A percentile compares a stretch with the other conserved stretches of the same genome.
Conservation (phyloP, 345 rosid species). For the Ailanthus altissimus region DNA sequence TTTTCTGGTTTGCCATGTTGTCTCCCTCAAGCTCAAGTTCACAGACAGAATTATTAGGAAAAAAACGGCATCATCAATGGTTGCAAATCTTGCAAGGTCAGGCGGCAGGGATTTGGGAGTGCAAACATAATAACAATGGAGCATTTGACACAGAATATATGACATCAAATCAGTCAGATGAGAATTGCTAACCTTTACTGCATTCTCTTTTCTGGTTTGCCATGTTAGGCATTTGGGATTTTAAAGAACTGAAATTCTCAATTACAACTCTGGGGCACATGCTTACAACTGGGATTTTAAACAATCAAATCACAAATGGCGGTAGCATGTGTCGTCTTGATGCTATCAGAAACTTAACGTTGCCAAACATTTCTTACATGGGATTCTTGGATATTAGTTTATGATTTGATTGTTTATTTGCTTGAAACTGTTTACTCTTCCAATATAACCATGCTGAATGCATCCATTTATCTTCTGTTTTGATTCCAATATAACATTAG, state of each 20-base stretch:
- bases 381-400: background rate
- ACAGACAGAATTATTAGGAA: slow-evolving; percentile 68
- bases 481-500: too few species aligned
- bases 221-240: slow-evolving; percentile 15
- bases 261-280: slow-evolving; percentile 16
- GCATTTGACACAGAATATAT: background rate
- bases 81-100: slow-evolving; percentile 70
- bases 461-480: background rate
- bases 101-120: slow-evolving; percentile 58
- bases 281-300: too few species aligned
- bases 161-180: background rate
- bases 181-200: slow-evolving; percentile 35
- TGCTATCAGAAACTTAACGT: background rate
- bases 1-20: slow-evolving; percentile 19
- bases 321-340: slow-evolving; percentile 4
- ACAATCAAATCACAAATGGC: slow-evolving; percentile 27
- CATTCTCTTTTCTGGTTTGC: slow-evolving; percentile 3
- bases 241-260: slow-evolving; percentile 12
- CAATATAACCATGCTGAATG: background rate
- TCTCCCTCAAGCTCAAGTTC: slow-evolving; percentile 83
- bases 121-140: background rate
- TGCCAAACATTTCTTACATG: background rate
- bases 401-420: background rate
- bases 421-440: background rate
- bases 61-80: slow-evolving; percentile 67